Percentiles rank a stretch among this genome's conserved stretches.
These are phyloP conservation scores for Hansenula lynferdii DNA, from an alignment of 1,139 yeast species.

Conservation along the genomic window DNA sequence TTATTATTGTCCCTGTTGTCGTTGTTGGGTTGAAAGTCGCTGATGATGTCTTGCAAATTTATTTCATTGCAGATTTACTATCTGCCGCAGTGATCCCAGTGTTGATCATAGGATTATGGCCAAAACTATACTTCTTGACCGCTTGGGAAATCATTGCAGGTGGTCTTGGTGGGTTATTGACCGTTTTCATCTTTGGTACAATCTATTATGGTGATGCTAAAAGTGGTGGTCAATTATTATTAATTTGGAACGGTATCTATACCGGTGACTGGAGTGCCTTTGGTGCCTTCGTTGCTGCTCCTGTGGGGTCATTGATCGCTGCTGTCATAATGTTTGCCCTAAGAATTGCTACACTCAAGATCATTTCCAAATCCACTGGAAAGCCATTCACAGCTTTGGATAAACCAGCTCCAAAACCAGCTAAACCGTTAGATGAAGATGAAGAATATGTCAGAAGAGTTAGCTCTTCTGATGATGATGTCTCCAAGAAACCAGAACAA, in stretches of 20 bases:
- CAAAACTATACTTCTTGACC: slow-evolving; percentile 55
- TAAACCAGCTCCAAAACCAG: slow-evolving; percentile 29
- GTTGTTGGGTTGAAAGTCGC: slow-evolving; percentile 82
- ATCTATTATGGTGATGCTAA: slow-evolving; percentile 66
- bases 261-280: slow-evolving; percentile 84
- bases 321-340: slow-evolving; percentile 48
- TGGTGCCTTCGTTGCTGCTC: slow-evolving; percentile 92
- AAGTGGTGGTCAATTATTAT: slow-evolving; percentile 70
- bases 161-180: slow-evolving; percentile 76
- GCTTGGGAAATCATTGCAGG: slow-evolving; percentile 83
- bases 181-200: slow-evolving; percentile 79
- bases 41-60: slow-evolving; percentile 77
- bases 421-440: neutral
- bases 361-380: slow-evolving; percentile 35
- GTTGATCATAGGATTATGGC: slow-evolving; percentile 74
- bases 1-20: slow-evolving; percentile 78
- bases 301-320: slow-evolving; percentile 68
- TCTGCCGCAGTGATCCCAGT: slow-evolving; percentile 85
- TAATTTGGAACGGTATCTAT: slow-evolving; percentile 79
- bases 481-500: too few species aligned
- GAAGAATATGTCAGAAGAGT: too few species aligned
- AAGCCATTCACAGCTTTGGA: slow-evolving; percentile 54
- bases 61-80: slow-evolving; percentile 84
- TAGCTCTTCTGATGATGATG: too few species aligned
- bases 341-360: slow-evolving; percentile 39